phyloP scores from a whole-genome alignment of 208 protist species.

The Crithidia expoeki region DNA sequence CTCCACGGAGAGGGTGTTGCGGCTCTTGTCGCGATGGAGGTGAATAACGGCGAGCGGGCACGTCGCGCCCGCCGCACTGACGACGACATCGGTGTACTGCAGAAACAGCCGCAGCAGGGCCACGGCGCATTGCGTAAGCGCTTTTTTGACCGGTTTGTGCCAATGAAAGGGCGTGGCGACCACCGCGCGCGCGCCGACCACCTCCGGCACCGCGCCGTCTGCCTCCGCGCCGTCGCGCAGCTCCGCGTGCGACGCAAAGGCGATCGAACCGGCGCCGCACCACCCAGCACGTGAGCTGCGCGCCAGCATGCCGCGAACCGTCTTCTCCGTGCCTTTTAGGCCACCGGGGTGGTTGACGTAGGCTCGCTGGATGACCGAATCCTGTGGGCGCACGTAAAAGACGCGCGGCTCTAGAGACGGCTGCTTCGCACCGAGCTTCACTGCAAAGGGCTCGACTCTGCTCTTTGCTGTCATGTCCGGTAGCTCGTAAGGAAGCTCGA shows the following conservation, averaged over 20 bases:
- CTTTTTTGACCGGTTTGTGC: slow-evolving; percentile 48
- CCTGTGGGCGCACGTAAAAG: slow-evolving; percentile 32
- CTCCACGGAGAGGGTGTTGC: slow-evolving; percentile 68
- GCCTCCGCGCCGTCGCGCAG: slow-evolving; percentile 73
- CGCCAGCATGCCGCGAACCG: slow-evolving; percentile 47
- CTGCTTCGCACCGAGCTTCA: slow-evolving; percentile 38
- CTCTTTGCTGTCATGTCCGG: slow-evolving; percentile 44
- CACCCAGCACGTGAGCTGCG: slow-evolving; percentile 76
- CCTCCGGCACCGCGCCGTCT: slow-evolving; percentile 47
- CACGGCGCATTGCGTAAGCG: slow-evolving; percentile 59
- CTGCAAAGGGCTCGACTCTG: slow-evolving; percentile 28
- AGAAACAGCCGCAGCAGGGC: slow-evolving; percentile 52
- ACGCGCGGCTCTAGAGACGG: slow-evolving; percentile 28
- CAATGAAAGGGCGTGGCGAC: slow-evolving; percentile 59
- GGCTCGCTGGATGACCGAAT: slow-evolving; percentile 36
- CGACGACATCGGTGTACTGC: slow-evolving; percentile 25
- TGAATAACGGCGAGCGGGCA: slow-evolving; percentile 24
- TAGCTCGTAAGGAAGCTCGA: slow-evolving; percentile 71
- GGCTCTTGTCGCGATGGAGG: slow-evolving; percentile 41
- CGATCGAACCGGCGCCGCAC: slow-evolving; percentile 43
- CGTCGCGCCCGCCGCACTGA: slow-evolving; percentile 6
- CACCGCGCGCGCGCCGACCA: slow-evolving; percentile 48
- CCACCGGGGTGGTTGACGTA: slow-evolving; percentile 17
- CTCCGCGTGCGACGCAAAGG: slow-evolving; percentile 61
- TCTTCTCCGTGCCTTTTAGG: slow-evolving; percentile 20